phyloP scores from a whole-genome alignment of 2,329 filamentous ascomycete species.

The Beauveria rudraprayagi region DNA sequence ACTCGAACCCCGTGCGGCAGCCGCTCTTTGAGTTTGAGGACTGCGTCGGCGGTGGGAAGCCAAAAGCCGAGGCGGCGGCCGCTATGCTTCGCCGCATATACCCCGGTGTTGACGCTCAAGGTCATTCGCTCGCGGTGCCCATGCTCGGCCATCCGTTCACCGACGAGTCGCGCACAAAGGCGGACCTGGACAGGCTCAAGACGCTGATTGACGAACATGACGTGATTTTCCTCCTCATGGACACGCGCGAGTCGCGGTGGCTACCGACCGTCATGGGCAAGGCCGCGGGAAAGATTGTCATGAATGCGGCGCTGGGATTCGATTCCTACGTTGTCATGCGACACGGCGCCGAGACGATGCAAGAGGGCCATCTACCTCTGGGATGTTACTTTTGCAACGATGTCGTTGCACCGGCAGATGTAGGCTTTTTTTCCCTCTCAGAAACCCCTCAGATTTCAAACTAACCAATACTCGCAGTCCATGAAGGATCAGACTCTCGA shows the following conservation, averaged over 20 bases:
- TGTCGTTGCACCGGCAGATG: slow-evolving; percentile 87
- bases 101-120: slow-evolving; percentile 75
- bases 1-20: slow-evolving; percentile 92
- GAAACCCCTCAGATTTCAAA: not conserved
- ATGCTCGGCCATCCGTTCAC: slow-evolving; percentile 90
- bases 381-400: slow-evolving; percentile 99
- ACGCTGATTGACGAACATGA: slow-evolving; percentile 77
- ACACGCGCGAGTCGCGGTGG: slow-evolving; percentile 91
- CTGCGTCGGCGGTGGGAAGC: slow-evolving; percentile 74
- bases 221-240: slow-evolving; percentile 93
- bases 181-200: slow-evolving; percentile 68
- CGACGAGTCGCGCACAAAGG: slow-evolving; percentile 60
- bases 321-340: slow-evolving; percentile 97
- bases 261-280: slow-evolving; percentile 95
- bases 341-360: slow-evolving; percentile 62
- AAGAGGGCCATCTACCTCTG: slow-evolving; percentile 55
- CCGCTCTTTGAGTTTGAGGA: slow-evolving; percentile 87
- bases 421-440: slow-evolving; percentile 39
- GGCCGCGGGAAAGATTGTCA: slow-evolving; percentile 82
- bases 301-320: slow-evolving; percentile 94
- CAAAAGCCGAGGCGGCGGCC: slow-evolving; percentile 76
- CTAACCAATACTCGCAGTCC: slow-evolving; percentile 46
- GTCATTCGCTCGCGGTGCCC: slow-evolving; percentile 77
- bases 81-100: slow-evolving; percentile 79
- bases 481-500: slow-evolving; percentile 92